Evolutionary conservation across 345 rosid species (phyloP).

Genomic region (Eucalyptus guilfoylei): DNA sequence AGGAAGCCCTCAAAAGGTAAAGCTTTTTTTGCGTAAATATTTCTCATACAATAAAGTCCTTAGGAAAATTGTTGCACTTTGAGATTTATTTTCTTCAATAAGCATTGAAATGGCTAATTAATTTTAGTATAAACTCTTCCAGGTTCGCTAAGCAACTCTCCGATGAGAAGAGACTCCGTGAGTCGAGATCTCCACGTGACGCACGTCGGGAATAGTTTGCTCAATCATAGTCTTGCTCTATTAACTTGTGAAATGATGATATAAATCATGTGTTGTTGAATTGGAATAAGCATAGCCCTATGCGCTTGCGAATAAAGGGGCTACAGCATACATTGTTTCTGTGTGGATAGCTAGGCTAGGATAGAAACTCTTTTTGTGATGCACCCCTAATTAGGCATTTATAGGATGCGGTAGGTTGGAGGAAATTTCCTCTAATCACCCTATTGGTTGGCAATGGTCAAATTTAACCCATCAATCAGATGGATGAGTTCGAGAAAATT

Average conservation of each 20-base stretch:
- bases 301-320: not conserved
- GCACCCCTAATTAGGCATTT: not conserved
- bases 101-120: not conserved
- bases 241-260: not conserved
- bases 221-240: not conserved
- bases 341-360: not conserved
- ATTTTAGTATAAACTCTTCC: not conserved
- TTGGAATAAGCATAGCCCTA: not conserved
- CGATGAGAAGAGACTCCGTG: not conserved
- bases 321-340: not conserved
- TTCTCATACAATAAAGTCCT: not conserved
- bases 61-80: not conserved
- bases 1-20: constrained; percentile 52
- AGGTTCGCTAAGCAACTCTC: not conserved
- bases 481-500: not conserved
- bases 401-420: not conserved
- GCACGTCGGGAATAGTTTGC: not conserved
- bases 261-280: not conserved
- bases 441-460: not conserved
- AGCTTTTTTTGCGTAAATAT: not conserved
- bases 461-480: not conserved
- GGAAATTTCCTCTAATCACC: not conserved
- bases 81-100: not conserved
- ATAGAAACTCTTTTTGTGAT: not conserved
- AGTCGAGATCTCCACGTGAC: not conserved